Conservation (phyloP, 2,329 filamentous ascomycete genomes). For the Beauveria sp. region DNA sequence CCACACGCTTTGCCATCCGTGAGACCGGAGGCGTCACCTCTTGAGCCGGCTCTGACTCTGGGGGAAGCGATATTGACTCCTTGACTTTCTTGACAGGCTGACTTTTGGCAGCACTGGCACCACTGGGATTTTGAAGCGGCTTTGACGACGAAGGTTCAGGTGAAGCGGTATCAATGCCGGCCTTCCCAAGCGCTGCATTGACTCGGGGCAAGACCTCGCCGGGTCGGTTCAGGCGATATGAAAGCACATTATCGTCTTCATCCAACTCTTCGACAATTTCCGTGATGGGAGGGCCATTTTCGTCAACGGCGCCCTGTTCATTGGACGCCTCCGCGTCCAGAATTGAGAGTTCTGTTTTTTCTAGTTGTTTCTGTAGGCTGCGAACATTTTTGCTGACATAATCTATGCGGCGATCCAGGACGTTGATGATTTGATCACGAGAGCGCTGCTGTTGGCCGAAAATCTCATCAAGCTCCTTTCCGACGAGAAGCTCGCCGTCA, state of each 20-base stretch:
- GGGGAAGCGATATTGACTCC: neutral
- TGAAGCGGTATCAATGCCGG: slow-evolving; percentile 42
- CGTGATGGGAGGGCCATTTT: slow-evolving; percentile 68
- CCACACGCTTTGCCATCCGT: slow-evolving; percentile 39
- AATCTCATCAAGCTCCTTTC: slow-evolving; percentile 46
- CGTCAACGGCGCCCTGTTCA: slow-evolving; percentile 54
- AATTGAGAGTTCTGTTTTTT: slow-evolving; percentile 60
- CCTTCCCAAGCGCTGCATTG: slow-evolving; percentile 65
- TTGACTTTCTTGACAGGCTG: neutral
- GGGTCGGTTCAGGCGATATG: slow-evolving; percentile 56
- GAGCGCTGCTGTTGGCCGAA: slow-evolving; percentile 26
- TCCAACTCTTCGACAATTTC: slow-evolving; percentile 92
- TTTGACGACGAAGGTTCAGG: neutral
- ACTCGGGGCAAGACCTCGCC: slow-evolving; percentile 61
- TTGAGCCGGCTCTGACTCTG: slow-evolving; percentile 17
- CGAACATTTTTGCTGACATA: slow-evolving; percentile 80
- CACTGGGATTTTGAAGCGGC: neutral
- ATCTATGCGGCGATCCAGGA: slow-evolving; percentile 66
- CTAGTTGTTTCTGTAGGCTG: slow-evolving; percentile 65
- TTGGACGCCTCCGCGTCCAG: slow-evolving; percentile 53
- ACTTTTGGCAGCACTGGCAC: neutral
- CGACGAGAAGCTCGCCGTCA: slow-evolving; percentile 54
- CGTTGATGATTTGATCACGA: slow-evolving; percentile 46
- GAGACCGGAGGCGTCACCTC: slow-evolving; percentile 22
- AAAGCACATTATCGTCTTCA: slow-evolving; percentile 78